Evolutionary conservation across 1,284 basidiomycete genomes (phyloP), one percentile per base, ranked within the genome.

Genomic region (Agroathelia rolfsii): DNA sequence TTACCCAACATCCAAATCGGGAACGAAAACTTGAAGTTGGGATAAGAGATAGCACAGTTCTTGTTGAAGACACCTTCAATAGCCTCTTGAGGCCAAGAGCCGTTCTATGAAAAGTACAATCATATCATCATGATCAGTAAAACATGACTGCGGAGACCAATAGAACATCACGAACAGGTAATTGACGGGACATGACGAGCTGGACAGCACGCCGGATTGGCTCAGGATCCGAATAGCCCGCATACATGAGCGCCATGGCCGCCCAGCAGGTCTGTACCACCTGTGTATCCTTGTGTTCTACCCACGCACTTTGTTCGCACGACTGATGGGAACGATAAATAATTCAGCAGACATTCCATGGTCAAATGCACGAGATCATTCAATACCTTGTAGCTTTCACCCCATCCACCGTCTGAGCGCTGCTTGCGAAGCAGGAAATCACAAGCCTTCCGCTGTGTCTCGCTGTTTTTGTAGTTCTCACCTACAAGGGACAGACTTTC

Each of bases 211-310:
- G 70, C 50, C 85, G 76, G 32, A 99, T 82, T 2, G 88, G 87
- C 39, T 75, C 76, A 7, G 72, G 64, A 37, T 88, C 58, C 1
- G 92, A 89, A 51, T 93, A 94, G 35, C 68, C 58, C 7, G 84
- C 93, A 41, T 95, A 90, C 64, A 98, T 83, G 39, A 98, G 73
- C 0, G 87, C 77, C 62, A 98, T 80, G 3, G 84, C 64, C 1
- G 89, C 88, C 92, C 93, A 99, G 27, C 86, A 76, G 1, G 95
- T 98, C 60, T 95, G 88, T 24, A 96, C 89, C 24, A 92, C 82
- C 50, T 96, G 93, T 0, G 80, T 82, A 29, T 78, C 59, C 38
- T 78, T 73, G 48, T 95, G 88, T 39, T 94, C 88, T n/a, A 86
- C 63, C 73, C 92, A 99, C 24, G 59, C 53, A 28, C 68, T 68